Evolutionary conservation across 2,329 filamentous ascomycete species (phyloP), one percentile per base, ranked within the genome.

Genomic region (Verticillium isaacii): DNA sequence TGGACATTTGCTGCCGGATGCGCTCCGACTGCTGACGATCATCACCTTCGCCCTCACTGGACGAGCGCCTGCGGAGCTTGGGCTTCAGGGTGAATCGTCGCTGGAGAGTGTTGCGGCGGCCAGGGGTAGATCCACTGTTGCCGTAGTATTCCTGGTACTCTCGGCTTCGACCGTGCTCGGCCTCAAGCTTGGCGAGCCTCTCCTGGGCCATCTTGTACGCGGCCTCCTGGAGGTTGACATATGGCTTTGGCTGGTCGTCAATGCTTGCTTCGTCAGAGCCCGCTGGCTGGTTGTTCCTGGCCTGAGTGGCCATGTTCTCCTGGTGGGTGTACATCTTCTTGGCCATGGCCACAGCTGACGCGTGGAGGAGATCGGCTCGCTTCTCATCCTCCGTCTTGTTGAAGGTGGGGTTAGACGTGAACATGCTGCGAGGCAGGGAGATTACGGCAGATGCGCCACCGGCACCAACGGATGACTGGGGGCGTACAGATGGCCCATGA

Each of bases 301-400:
- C 75, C 64, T 81, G 78, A 7, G 87, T 83, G 1, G 84, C 79
- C 63, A 82, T 82, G 64, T 83, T 85, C 64, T 91, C 86, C 67
- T 92, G 88, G 37, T 85, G 80, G 12, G 80, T 85, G 71, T 93
- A 97, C 87, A 97, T 94, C 67, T 89, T 86, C 74, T 89, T 90
- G 7, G 93, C 93, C 92, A 97, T 96, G 12, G 90, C 91, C 3
- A 97, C 80, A 2, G 93, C 92, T 23, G 92, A 94, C 34, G 92
- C 91, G 65, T 89, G 89, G 2, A 96, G 79, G 5, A 88, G 86
- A 66, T 92, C 89, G 55, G 88, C 85, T 62, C 85, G 86, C 64
- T 85, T 87, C 72, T 88, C 84, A 69, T 97, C 92, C 50, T 95
- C 89, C 0, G 87, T 77, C 69, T 96, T 91, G 32, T 85, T 82